Evolutionary conservation across 2,329 filamentous ascomycete species (phyloP).

Genomic region (Ophiostoma quercus): DNA sequence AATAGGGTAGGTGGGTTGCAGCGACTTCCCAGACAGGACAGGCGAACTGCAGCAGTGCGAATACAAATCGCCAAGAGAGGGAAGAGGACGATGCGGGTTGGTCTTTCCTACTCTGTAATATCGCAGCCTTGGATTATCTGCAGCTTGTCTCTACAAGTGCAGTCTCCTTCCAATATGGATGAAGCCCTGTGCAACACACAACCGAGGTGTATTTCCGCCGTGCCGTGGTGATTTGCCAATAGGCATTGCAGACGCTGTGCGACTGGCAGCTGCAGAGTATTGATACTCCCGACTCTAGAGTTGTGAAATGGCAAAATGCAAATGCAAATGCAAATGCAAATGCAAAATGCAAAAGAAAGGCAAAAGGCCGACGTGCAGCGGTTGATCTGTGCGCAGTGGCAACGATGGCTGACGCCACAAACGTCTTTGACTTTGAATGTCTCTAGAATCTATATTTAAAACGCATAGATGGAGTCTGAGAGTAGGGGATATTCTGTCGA

Average conservation of each 20-base stretch:
- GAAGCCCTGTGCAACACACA: conserved; percentile 2
- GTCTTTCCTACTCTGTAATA: not conserved
- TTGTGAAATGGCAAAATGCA: no score
- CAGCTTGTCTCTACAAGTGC: not conserved
- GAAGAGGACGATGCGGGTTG: not conserved
- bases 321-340: no score
- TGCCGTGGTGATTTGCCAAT: not conserved
- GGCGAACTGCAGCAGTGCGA: not conserved
- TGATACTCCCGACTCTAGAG: not conserved
- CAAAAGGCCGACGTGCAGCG: not conserved
- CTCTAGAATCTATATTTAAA: not conserved
- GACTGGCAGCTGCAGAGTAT: not conserved
- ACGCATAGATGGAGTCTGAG: not conserved
- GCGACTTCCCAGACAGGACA: not conserved
- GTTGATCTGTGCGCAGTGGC: conserved; percentile 4
- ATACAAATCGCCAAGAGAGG: not conserved
- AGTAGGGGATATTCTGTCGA: not conserved
- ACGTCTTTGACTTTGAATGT: not conserved
- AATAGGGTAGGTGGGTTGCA: conserved; percentile 15
- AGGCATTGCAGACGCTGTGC: not conserved
- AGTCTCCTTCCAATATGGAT: not conserved
- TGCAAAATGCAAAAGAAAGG: no score
- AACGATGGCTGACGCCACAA: conserved; percentile 4
- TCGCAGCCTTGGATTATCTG: not conserved
- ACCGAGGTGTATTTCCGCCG: not conserved